Percentiles rank a stretch among this genome's conserved stretches.
These are phyloP conservation scores for Paxillus involutus DNA, from an alignment of 768 basidiomycete genomes.

Conservation along the genomic window DNA sequence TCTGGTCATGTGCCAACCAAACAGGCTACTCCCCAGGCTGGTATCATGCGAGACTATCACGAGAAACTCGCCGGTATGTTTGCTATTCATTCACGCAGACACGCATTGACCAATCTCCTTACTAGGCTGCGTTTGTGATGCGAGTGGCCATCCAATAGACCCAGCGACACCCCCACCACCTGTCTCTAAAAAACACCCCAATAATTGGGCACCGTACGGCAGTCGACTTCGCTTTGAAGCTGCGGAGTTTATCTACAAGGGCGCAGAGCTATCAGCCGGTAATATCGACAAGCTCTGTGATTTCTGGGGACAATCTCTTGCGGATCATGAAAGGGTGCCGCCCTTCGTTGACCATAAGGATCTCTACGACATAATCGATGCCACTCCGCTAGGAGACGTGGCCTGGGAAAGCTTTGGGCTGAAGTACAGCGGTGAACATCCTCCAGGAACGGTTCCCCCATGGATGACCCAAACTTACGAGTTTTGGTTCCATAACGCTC, in stretches of 20 bases:
- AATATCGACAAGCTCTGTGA: background rate
- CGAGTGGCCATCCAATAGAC: background rate
- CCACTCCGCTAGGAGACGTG: too few relatives aligned
- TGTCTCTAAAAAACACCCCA: background rate
- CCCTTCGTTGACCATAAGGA: too few relatives aligned
- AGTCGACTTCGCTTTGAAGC: background rate
- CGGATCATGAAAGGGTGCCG: too few relatives aligned
- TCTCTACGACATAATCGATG: too few relatives aligned
- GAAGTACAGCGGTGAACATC: too few relatives aligned
- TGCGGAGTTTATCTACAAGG: background rate
- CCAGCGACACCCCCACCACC: background rate
- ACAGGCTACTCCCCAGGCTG: background rate
- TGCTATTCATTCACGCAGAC: background rate
- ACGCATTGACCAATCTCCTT: background rate
- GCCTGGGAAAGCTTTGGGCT: too few relatives aligned
- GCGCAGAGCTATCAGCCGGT: background rate
- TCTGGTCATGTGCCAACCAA: too few relatives aligned
- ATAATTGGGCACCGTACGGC: constrained; percentile 1
- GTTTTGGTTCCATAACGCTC: too few relatives aligned
- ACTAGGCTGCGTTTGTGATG: background rate
- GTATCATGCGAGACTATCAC: background rate
- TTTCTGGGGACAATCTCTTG: background rate
- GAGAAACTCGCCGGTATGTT: background rate
- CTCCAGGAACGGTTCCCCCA: too few relatives aligned
- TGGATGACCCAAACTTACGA: too few relatives aligned